Conservation (phyloP, 2,329 filamentous ascomycete species). For the Diaporthe caulivora region DNA sequence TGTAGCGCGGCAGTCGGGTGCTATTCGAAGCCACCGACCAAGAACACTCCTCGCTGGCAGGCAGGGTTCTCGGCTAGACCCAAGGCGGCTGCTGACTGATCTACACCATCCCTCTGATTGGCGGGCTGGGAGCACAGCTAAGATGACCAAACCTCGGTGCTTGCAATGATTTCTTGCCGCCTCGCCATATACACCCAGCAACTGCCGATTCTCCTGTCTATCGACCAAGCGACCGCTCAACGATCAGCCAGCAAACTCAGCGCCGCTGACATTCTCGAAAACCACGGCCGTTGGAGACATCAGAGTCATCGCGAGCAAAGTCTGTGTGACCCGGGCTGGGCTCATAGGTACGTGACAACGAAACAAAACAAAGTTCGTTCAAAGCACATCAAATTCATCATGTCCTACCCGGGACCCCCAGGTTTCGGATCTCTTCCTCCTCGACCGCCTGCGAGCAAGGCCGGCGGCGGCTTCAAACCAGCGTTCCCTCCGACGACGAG, state of each 20-base stretch:
- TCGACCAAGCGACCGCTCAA: background rate
- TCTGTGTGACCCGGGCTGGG: conserved; percentile 46
- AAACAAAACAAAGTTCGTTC: conserved; percentile 44
- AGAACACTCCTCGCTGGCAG: background rate
- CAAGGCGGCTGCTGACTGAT: background rate
- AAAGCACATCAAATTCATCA: conserved; percentile 71
- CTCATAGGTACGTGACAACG: conserved; percentile 65
- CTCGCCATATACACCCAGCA: background rate
- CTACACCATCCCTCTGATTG: background rate
- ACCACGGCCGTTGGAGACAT: background rate
- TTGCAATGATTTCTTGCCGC: conserved; percentile 9
- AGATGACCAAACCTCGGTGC: conserved; percentile 7
- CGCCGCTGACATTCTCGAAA: background rate
- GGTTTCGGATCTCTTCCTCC: conserved; percentile 82
- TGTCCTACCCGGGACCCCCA: conserved; percentile 91
- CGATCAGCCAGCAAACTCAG: background rate
- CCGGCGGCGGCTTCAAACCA: conserved; percentile 60
- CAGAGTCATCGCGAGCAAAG: conserved; percentile 28
- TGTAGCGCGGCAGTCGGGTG: background rate
- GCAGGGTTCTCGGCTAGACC: background rate
- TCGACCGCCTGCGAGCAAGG: conserved; percentile 75
- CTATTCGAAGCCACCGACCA: background rate
- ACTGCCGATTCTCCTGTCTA: background rate
- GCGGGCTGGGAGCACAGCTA: background rate
- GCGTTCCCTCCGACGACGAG: conserved; percentile 62